Conservation (phyloP, 2,329 filamentous ascomycete species). For the Trichoderma oligosporum region DNA sequence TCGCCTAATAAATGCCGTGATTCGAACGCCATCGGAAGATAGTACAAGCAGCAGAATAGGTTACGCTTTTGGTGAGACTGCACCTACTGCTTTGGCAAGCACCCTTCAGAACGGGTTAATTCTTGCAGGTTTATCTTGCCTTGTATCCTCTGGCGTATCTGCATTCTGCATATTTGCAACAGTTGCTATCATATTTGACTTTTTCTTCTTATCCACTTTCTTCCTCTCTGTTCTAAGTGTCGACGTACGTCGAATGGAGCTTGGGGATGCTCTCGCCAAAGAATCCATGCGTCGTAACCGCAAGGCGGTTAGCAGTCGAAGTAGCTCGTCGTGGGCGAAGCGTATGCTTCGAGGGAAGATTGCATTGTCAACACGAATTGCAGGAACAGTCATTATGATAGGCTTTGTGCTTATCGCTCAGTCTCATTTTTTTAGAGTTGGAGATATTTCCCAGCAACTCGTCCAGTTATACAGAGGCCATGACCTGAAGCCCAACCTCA, state of each 20-base stretch:
- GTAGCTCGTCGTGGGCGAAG: slow-evolving; percentile 49
- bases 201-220: slow-evolving; percentile 74
- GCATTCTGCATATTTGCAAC: slow-evolving; percentile 74
- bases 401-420: slow-evolving; percentile 70
- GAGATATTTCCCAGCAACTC: slow-evolving; percentile 38
- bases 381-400: slow-evolving; percentile 68
- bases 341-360: slow-evolving; percentile 61
- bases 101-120: slow-evolving; percentile 66
- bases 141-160: slow-evolving; percentile 66
- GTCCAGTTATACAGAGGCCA: slow-evolving; percentile 26
- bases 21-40: slow-evolving; percentile 66
- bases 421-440: slow-evolving; percentile 70
- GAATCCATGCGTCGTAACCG: slow-evolving; percentile 43
- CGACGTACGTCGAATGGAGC: slow-evolving; percentile 71
- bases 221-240: slow-evolving; percentile 76
- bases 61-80: slow-evolving; percentile 69
- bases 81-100: slow-evolving; percentile 64
- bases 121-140: slow-evolving; percentile 59
- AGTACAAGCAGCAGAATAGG: slow-evolving; percentile 66
- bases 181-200: slow-evolving; percentile 71
- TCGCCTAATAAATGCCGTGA: slow-evolving; percentile 71
- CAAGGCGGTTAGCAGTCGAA: slow-evolving; percentile 25
- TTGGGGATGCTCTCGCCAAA: slow-evolving; percentile 66
- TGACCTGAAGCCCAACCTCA: slow-evolving; percentile 24
- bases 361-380: slow-evolving; percentile 68